Conservation (phyloP, 164 flowering plant species). For the Platanus orientalis region DNA sequence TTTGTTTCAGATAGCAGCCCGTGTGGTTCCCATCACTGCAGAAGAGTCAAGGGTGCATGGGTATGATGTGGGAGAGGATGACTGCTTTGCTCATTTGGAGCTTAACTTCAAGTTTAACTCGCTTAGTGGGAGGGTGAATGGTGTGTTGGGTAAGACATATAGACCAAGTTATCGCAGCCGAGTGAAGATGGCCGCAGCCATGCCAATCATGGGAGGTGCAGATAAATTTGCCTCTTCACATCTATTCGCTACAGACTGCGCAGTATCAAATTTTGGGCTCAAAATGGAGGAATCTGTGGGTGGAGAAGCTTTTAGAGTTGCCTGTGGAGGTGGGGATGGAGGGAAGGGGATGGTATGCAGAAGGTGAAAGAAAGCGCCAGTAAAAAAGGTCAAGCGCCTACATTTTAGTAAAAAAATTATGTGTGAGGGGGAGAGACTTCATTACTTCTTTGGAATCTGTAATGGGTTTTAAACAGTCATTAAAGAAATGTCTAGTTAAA, state of each 20-base stretch:
- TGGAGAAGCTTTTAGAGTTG: background rate
- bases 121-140: conserved; percentile 10
- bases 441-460: too few relatives aligned
- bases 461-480: too few relatives aligned
- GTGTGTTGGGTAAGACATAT: conserved; percentile 25
- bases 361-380: conserved; percentile 4
- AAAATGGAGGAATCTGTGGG: too few relatives aligned
- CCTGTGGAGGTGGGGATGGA: background rate
- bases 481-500: too few relatives aligned
- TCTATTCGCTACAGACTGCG: conserved; percentile 21
- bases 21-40: conserved; percentile 16
- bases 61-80: conserved; percentile 12
- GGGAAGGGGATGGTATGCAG: conserved; percentile 9
- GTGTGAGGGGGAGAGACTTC: too few relatives aligned
- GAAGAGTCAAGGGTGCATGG: conserved; percentile 12
- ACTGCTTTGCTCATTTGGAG: conserved; percentile 26
- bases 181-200: conserved; percentile 16
- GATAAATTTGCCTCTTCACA: conserved; percentile 14
- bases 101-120: conserved; percentile 19
- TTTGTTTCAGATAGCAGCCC: conserved; percentile 4
- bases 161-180: conserved; percentile 7
- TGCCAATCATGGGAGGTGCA: conserved; percentile 23
- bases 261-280: too few relatives aligned
- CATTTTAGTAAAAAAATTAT: too few relatives aligned
- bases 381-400: too few relatives aligned